Evolutionary conservation across 768 basidiomycete genomes (phyloP).

Genomic region (Suillus brevipes): DNA sequence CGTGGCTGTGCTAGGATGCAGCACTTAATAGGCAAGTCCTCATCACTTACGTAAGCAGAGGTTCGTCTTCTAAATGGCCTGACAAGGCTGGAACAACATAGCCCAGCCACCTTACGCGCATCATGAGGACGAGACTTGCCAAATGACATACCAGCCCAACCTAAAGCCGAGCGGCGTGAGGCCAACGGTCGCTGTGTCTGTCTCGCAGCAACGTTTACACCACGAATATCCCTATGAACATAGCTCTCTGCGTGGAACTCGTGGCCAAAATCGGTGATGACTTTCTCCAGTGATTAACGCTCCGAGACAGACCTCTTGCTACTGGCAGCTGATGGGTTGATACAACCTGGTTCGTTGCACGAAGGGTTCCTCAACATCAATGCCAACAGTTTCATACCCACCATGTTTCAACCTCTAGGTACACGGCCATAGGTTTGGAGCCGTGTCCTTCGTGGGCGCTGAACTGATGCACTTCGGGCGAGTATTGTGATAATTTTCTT

Average conservation of each 20-base stretch:
- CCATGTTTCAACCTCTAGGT: too few relatives aligned
- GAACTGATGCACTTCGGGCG: too few relatives aligned
- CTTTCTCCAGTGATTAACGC: background rate
- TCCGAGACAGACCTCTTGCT: background rate
- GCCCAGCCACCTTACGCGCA: background rate
- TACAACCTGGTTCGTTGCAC: too few relatives aligned
- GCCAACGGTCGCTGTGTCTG: background rate
- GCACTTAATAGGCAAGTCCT: background rate
- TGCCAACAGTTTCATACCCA: too few relatives aligned
- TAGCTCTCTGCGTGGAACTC: slow-evolving; percentile 3
- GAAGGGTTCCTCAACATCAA: too few relatives aligned
- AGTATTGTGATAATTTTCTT: too few relatives aligned
- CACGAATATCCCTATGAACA: slow-evolving; percentile 9
- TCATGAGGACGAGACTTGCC: background rate
- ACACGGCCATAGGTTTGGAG: too few relatives aligned
- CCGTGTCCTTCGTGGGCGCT: too few relatives aligned
- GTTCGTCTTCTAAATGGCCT: too few relatives aligned
- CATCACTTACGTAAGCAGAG: background rate
- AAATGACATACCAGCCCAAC: slow-evolving; percentile 3
- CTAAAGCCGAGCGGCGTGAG: slow-evolving; percentile 5
- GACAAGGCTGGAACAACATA: background rate
- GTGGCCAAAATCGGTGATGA: background rate
- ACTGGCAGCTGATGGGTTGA: too few relatives aligned
- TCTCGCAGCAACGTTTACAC: slow-evolving; percentile 6
- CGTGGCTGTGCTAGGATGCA: background rate